Conservation (phyloP, 192 early-diverging fungal genomes). For the Coemansia sp. region DNA sequence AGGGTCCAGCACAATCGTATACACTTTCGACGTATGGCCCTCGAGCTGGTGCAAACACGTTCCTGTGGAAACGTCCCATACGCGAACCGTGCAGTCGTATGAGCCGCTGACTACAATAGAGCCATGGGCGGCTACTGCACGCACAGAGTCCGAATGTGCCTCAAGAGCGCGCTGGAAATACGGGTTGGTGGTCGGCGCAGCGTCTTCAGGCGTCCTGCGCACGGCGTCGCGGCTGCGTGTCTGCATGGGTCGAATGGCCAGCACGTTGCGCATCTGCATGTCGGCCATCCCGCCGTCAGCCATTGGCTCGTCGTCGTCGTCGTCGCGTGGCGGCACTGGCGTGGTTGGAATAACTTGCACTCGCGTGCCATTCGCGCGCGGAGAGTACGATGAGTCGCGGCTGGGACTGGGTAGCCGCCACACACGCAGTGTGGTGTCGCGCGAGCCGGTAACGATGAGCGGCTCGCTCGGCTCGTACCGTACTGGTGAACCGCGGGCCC, state of each 20-base stretch:
- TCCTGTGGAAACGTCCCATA: conserved; percentile 87
- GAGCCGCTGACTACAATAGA: conserved; percentile 86
- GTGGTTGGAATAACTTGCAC: background rate
- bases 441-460: conserved; percentile 90
- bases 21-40: conserved; percentile 94
- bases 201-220: background rate
- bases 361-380: conserved; percentile 11
- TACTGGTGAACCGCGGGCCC: conserved; percentile 33
- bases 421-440: conserved; percentile 90
- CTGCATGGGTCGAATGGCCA: background rate
- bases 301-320: conserved; percentile 14
- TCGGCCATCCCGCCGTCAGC: conserved; percentile 16
- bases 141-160: conserved; percentile 89
- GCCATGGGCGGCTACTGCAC: conserved; percentile 88
- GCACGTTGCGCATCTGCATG: background rate
- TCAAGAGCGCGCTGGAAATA: conserved; percentile 79
- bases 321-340: conserved; percentile 11
- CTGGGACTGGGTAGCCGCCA: conserved; percentile 87
- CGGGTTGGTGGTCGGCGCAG: conserved; percentile 59
- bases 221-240: background rate
- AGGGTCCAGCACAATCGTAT: conserved; percentile 86
- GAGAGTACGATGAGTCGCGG: conserved; percentile 55
- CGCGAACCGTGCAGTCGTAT: conserved; percentile 87
- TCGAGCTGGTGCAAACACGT: conserved; percentile 64
- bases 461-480: conserved; percentile 68